Base-by-base conservation (phyloP, 106 monocot species). In the Acanthochlamys bracteata region DNA sequence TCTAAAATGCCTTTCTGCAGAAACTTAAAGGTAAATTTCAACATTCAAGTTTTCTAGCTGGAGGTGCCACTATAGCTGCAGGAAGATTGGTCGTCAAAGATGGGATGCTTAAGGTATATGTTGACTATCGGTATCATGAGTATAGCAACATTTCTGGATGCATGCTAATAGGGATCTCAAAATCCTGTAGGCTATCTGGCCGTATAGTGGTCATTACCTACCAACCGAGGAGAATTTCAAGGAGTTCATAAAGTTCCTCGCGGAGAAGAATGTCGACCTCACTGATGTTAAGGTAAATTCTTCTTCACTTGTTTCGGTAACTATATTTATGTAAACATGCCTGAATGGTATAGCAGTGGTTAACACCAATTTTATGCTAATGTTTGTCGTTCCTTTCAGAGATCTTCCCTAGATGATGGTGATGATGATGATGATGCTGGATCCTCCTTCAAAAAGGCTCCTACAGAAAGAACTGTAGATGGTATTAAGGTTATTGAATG, bases 201-300 rank as follows among this genome's bases (percentile, higher is more conserved):
- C 93, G 25, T 86, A 94, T 68, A 94, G 93, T 66, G 93, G 93
- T n/a, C 93, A 94, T 76, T 94, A 94, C 65, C 85, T 74, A 13
- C 93, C 93, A 39, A 94, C 89, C 0, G 93, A 94, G 71, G 93
- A 89, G 45, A 89, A 94, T 74, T 94, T 94, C 75, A 70, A 79
- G 66, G 93, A 86, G 66, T 94, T 94, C 68, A 84, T 86, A 56
- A 77, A 57, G 14, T 94, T 78, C 26, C 75, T 94, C 4, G 21
- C 43, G 17, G 75, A 89, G 20, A 81, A 84, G 54, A 73, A 73
- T 59, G 86, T 86, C 1, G 77, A 94, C 57, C 83, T 89, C 27
- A 67, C 83, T 0, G 27, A 82, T 68, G 89, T 94, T n/a, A 83
- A 89, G 93, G 89, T 89, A 78, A 60, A 63, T 33, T 39, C 51